Evolutionary conservation across 192 early-diverging fungal species (phyloP), one percentile per base, ranked within the genome.

Genomic region (Podila minutissima): DNA sequence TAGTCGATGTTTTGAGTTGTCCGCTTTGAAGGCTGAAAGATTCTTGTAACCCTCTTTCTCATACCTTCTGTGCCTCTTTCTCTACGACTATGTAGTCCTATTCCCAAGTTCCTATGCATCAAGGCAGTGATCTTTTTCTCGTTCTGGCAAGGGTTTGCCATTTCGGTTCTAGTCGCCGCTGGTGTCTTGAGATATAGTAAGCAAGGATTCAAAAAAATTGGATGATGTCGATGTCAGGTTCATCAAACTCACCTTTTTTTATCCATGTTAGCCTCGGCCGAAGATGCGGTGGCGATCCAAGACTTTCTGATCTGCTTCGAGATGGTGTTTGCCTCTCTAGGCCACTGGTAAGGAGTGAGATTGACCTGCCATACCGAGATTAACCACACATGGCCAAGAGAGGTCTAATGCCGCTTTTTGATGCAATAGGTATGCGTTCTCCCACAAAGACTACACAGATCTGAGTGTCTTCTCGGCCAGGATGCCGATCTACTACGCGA

Each of bases 81-180:
- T 68, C 37, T 51, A 24, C 81, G 24, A 59, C 13, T 37, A 28
- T 37, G 13, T 82, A 94, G 94, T 55, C 97, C 97, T 19, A 71
- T 98, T 59, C 95, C 97, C 37, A 98, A 98, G 83, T 98, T 98
- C 60, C 84, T 98, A 38, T 95, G 93, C 71, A 90, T 98, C 72
- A 98, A 98, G 83, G 92, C 93, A 6, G 92, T 97, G 26, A 92
- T 98, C 59, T 97, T 97, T 75, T 94, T 98, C 73, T 95, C 95
- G 2, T 98, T 94, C 82, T 98, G 96, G 95, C 96, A 97, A 84
- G 90, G 95, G 41, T 71, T 98, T 49, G 86, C 90, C 10, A 88
- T 98, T 50, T 91, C 97, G 20, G 86, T 98, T 22, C 69, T 98
- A 48, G 93, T 95, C 2, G 88, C 89, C 20, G 75, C 89, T 1